Evolutionary conservation across 2,329 filamentous ascomycete genomes (phyloP).

Genomic region (Verticillium albo-atrum): DNA sequence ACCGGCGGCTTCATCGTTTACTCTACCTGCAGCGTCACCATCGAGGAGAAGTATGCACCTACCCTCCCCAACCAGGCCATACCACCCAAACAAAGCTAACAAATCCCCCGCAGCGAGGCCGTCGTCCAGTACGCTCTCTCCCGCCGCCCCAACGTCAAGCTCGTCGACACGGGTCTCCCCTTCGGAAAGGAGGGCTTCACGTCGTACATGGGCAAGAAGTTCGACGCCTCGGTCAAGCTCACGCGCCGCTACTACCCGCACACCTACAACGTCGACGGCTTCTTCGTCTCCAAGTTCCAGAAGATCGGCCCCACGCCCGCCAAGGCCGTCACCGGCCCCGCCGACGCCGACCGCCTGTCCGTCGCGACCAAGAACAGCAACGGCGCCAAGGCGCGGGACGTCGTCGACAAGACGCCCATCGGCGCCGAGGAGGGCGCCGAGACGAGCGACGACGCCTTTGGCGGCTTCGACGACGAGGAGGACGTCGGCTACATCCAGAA

Average conservation of each 20-base stretch:
- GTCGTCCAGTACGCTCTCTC: slow-evolving; percentile 91
- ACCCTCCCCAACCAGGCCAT: background rate
- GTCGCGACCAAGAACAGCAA: slow-evolving; percentile 10
- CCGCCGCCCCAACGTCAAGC: slow-evolving; percentile 87
- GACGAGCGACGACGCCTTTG: slow-evolving; percentile 49
- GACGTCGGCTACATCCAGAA: slow-evolving; percentile 68
- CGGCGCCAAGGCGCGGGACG: slow-evolving; percentile 29
- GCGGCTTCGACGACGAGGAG: slow-evolving; percentile 69
- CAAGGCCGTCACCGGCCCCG: slow-evolving; percentile 33
- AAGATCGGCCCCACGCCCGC: slow-evolving; percentile 77
- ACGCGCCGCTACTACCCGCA: slow-evolving; percentile 87
- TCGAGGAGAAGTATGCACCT: slow-evolving; percentile 67
- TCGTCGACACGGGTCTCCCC: slow-evolving; percentile 84
- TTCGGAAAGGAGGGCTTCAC: slow-evolving; percentile 94
- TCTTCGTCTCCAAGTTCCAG: slow-evolving; percentile 97
- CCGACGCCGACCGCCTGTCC: slow-evolving; percentile 24
- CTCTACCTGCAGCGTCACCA: slow-evolving; percentile 90
- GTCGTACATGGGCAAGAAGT: slow-evolving; percentile 84
- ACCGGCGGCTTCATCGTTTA: slow-evolving; percentile 95
- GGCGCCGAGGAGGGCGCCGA: slow-evolving; percentile 35
- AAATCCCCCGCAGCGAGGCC: slow-evolving; percentile 57
- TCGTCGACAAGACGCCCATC: slow-evolving; percentile 68
- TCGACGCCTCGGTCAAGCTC: slow-evolving; percentile 78
- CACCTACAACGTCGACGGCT: slow-evolving; percentile 92
- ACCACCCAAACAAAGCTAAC: background rate